Evolutionary conservation across 768 basidiomycete genomes (phyloP).

Genomic region (Termitomyces sp.): DNA sequence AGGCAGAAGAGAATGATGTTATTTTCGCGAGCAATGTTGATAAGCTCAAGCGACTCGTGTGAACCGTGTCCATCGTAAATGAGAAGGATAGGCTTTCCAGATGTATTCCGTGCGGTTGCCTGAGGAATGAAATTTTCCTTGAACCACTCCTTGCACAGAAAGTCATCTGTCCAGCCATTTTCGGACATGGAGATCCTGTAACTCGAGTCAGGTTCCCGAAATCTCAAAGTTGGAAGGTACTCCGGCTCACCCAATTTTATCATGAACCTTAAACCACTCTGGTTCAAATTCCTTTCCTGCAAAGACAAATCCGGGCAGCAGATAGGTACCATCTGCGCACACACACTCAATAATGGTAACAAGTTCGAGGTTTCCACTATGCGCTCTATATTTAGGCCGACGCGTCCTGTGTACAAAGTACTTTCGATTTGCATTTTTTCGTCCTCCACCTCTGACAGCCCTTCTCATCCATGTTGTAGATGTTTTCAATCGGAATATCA

Average conservation of each 20-base stretch:
- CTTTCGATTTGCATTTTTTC: not conserved
- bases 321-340: not conserved
- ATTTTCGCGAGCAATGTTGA: slow-evolving; percentile 17
- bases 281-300: not conserved
- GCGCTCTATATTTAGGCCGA: not conserved
- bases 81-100: slow-evolving; percentile 28
- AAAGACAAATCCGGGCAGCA: not conserved
- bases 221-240: not conserved
- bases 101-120: not conserved
- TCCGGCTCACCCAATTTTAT: not conserved
- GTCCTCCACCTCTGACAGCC: not conserved
- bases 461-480: not conserved
- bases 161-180: not conserved
- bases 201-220: not conserved
- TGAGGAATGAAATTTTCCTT: not conserved
- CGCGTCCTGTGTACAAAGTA: not conserved
- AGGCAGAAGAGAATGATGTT: slow-evolving; percentile 21
- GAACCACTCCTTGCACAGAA: not conserved
- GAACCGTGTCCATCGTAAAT: slow-evolving; percentile 43
- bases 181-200: not conserved
- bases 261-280: not conserved
- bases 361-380: not conserved
- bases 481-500: not conserved
- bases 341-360: not conserved
- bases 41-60: slow-evolving; percentile 25